Evolutionary conservation across 2,329 filamentous ascomycete genomes (phyloP).

Genomic region (Aspergillus oerlinghausenensis): DNA sequence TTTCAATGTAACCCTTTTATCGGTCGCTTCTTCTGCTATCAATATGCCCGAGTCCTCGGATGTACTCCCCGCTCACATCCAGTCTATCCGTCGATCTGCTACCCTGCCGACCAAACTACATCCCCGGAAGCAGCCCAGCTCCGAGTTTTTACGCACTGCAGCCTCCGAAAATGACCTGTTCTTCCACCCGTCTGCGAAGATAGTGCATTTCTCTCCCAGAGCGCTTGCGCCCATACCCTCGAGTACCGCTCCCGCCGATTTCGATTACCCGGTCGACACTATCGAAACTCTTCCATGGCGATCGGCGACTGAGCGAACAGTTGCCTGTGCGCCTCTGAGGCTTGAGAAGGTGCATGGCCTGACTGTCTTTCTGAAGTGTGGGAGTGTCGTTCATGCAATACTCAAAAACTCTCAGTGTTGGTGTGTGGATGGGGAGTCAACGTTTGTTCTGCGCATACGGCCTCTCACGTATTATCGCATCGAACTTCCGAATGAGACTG

Average conservation of each 20-base stretch:
- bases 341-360: constrained; percentile 84
- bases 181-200: constrained; percentile 66
- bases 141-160: constrained; percentile 16
- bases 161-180: constrained; percentile 53
- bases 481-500: constrained; percentile 66
- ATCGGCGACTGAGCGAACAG: constrained; percentile 72
- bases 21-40: constrained; percentile 1
- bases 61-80: constrained; percentile 24
- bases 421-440: constrained; percentile 80
- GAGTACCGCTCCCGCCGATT: constrained; percentile 35
- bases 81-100: constrained; percentile 30
- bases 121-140: constrained; percentile 23
- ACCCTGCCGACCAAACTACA: constrained; percentile 36
- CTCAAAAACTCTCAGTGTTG: constrained; percentile 87
- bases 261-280: constrained; percentile 47
- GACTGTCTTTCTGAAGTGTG: constrained; percentile 83
- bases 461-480: constrained; percentile 86
- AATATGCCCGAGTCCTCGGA: constrained; percentile 31
- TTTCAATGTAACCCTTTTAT: constrained; percentile 15
- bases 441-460: constrained; percentile 81
- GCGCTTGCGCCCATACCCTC: constrained; percentile 41
- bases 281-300: constrained; percentile 67
- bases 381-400: constrained; percentile 77
- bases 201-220: constrained; percentile 58
- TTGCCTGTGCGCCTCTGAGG: constrained; percentile 74